Percentiles rank a stretch among this genome's conserved stretches.
Evolutionary conservation across 2,329 filamentous ascomycete genomes (phyloP).

Genomic region (Trichocomaceae sp.): DNA sequence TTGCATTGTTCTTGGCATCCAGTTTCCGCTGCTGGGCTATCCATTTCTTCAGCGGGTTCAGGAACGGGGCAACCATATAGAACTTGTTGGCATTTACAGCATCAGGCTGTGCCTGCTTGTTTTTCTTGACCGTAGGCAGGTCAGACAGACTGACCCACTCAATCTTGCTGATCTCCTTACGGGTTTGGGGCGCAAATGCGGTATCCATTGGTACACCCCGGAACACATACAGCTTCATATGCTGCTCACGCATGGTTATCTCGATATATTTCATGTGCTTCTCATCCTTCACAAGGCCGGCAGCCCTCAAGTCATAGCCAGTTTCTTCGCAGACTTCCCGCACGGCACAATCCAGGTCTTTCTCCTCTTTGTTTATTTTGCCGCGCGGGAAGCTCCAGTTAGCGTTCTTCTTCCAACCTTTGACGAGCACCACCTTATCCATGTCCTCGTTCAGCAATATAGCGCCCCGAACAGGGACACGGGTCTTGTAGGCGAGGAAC

Average conservation of each 20-base stretch:
- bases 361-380: slow-evolving; percentile 97
- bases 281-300: slow-evolving; percentile 67
- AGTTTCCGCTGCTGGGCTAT: slow-evolving; percentile 74
- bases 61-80: slow-evolving; percentile 95
- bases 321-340: slow-evolving; percentile 96
- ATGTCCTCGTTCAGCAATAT: slow-evolving; percentile 91
- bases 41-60: slow-evolving; percentile 81
- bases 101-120: slow-evolving; percentile 53
- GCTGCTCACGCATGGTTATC: slow-evolving; percentile 83
- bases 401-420: slow-evolving; percentile 94
- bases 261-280: slow-evolving; percentile 76
- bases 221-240: slow-evolving; percentile 88
- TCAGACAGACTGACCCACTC: slow-evolving; percentile 89
- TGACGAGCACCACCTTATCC: slow-evolving; percentile 88
- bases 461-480: slow-evolving; percentile 87
- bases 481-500: slow-evolving; percentile 89
- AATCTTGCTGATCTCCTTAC: slow-evolving; percentile 97
- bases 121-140: slow-evolving; percentile 72
- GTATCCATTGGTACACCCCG: slow-evolving; percentile 81
- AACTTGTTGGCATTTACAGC: slow-evolving; percentile 73
- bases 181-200: slow-evolving; percentile 77
- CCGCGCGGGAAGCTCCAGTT: slow-evolving; percentile 96
- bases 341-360: slow-evolving; percentile 86
- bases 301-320: slow-evolving; percentile 70
- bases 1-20: slow-evolving; percentile 49